phyloP scores from a whole-genome alignment of 192 early-diverging fungal genomes.

The Backusella macrospora region DNA sequence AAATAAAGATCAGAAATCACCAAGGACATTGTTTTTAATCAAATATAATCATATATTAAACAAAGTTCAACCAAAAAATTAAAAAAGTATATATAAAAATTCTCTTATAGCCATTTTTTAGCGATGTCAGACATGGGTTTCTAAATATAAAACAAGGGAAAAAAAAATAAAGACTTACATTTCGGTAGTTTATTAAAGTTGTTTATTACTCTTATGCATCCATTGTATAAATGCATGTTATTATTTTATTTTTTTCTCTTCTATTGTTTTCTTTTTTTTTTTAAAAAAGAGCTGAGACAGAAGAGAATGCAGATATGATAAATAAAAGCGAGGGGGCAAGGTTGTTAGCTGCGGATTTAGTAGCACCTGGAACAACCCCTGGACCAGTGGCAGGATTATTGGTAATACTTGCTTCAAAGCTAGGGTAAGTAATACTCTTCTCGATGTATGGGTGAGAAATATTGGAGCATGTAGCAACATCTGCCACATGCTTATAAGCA shows the following conservation, averaged over 20 bases:
- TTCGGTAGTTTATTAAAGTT: background rate
- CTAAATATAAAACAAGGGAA: background rate
- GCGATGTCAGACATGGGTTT: background rate
- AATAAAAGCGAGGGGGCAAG: background rate
- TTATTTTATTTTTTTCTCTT: background rate
- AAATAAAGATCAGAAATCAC: too few relatives aligned
- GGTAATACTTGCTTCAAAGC: conserved; percentile 13
- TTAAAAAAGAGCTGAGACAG: background rate
- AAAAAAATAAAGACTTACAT: conserved; percentile 1
- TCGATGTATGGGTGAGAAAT: conserved; percentile 45
- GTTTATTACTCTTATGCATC: background rate
- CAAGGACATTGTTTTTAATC: too few relatives aligned
- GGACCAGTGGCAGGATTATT: conserved; percentile 17
- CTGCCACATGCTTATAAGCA: conserved; percentile 41
- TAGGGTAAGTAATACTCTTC: conserved; percentile 27
- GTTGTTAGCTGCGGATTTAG: background rate
- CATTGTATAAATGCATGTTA: background rate
- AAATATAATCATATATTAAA: too few relatives aligned
- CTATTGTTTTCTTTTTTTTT: background rate
- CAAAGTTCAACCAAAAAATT: too few relatives aligned
- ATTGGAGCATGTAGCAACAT: conserved; percentile 42
- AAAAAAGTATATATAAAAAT: background rate
- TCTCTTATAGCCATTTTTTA: background rate
- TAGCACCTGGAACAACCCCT: conserved; percentile 22
- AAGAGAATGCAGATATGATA: background rate